phyloP scores from a whole-genome alignment of 805 yeast species.

The Debaryomyces maramus region DNA sequence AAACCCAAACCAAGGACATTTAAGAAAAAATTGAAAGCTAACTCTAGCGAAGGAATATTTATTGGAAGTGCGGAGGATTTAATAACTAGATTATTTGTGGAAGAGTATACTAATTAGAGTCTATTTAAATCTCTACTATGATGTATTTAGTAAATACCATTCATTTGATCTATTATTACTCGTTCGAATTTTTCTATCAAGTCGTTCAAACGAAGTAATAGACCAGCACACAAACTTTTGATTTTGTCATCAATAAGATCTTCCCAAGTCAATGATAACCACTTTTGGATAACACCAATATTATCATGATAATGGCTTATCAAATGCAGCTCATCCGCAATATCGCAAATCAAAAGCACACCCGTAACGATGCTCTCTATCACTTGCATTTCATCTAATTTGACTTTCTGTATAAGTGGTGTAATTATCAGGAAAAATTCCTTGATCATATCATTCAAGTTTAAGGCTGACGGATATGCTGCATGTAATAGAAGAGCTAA shows the following conservation, averaged over 20 bases:
- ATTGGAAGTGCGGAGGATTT: constrained; percentile 3
- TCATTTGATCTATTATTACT: constrained; percentile 30
- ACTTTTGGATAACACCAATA: constrained; percentile 20
- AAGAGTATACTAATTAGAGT: neutral
- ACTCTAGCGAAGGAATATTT: constrained; percentile 8
- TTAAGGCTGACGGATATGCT: constrained; percentile 54
- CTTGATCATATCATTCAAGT: constrained; percentile 55
- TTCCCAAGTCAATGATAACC: constrained; percentile 35
- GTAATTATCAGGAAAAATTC: constrained; percentile 47
- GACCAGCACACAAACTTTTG: constrained; percentile 42
- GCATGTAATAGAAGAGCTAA: constrained; percentile 56
- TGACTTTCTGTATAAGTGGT: constrained; percentile 19
- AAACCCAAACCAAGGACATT: neutral
- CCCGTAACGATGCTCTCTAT: constrained; percentile 43
- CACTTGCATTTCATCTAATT: constrained; percentile 30
- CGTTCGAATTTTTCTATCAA: constrained; percentile 27
- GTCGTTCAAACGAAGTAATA: constrained; percentile 29
- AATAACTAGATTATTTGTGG: constrained; percentile 1
- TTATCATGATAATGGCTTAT: constrained; percentile 22
- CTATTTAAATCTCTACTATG: neutral
- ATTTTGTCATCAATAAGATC: constrained; percentile 34
- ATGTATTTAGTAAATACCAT: constrained; percentile 20
- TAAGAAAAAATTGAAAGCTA: neutral
- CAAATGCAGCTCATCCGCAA: constrained; percentile 28
- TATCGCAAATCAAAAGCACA: constrained; percentile 33